phyloP scores from a whole-genome alignment of 257 asterid species.

The Solanum habrochaites region DNA sequence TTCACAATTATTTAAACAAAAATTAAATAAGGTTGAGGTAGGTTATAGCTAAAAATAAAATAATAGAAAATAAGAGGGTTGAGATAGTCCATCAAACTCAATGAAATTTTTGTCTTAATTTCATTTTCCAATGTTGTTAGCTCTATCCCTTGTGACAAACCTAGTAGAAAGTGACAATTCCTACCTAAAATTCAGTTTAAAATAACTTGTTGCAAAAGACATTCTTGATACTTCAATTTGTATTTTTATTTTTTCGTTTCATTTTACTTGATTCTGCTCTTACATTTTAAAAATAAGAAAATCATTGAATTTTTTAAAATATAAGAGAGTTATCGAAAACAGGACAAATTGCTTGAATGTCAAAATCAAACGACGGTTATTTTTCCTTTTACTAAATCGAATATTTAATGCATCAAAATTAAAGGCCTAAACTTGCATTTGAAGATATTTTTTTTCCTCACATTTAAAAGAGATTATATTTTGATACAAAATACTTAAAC shows the following conservation, averaged over 20 bases:
- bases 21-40: not conserved
- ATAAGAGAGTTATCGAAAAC: not conserved
- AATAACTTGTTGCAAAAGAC: not conserved
- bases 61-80: not conserved
- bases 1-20: not conserved
- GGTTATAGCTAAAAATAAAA: not conserved
- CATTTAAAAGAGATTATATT: not conserved
- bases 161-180: not conserved
- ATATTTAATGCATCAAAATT: not conserved
- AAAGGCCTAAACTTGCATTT: not conserved
- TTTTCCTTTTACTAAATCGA: not conserved
- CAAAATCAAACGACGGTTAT: not conserved
- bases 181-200: not conserved
- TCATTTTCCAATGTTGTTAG: not conserved
- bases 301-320: no score
- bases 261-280: no score
- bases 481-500: not conserved
- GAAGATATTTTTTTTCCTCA: not conserved
- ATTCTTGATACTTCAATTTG: not conserved
- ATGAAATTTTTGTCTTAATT: not conserved
- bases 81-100: not conserved
- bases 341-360: accelerated
- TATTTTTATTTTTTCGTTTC: not conserved
- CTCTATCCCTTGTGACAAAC: not conserved
- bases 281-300: not conserved